A percentile compares a stretch with the other conserved stretches of the same genome.
Conservation (phyloP, 139 green algal genomes). For the Mesotaenium endlicherianum region DNA sequence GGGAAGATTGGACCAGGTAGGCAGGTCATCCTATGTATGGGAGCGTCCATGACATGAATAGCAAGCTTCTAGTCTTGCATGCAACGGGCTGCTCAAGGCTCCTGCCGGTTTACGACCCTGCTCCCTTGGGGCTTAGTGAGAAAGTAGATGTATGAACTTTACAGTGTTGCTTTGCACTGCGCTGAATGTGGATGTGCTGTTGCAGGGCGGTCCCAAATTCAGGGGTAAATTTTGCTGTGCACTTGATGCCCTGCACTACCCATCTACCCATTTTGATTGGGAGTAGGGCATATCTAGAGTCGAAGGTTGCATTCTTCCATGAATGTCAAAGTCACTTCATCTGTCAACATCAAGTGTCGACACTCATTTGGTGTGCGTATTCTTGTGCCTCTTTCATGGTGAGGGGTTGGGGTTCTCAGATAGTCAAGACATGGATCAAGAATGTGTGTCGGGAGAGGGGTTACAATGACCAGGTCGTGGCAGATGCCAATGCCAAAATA, state of each 20-base stretch:
- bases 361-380: background rate
- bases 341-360: background rate
- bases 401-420: conserved; percentile 4
- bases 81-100: background rate
- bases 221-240: background rate
- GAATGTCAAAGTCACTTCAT: background rate
- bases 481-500: conserved; percentile 81
- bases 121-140: background rate
- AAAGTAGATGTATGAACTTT: background rate
- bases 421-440: conserved; percentile 75
- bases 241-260: too few species aligned
- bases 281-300: background rate
- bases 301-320: background rate
- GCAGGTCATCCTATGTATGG: background rate
- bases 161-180: background rate
- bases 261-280: too few species aligned
- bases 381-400: background rate
- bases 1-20: conserved; percentile 41
- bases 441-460: conserved; percentile 53
- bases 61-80: background rate
- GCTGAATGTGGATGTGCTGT: background rate
- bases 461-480: conserved; percentile 49
- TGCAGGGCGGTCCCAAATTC: background rate
- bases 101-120: background rate
- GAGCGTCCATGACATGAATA: background rate